Evolutionary conservation across 176 grass and related monocot species (phyloP).

Genomic region (Thinopyrum elongatum): DNA sequence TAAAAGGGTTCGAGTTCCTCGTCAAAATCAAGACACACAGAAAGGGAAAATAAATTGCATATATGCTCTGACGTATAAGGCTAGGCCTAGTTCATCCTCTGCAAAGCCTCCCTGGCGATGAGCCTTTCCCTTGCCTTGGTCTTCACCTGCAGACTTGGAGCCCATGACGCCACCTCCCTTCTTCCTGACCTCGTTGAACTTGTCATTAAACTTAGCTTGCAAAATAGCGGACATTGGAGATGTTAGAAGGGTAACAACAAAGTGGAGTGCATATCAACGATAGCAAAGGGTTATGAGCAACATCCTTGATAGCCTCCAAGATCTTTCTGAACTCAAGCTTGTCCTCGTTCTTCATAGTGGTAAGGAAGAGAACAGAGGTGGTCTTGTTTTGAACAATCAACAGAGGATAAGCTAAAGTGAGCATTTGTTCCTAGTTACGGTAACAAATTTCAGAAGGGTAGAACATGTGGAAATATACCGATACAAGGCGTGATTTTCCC

Average conservation of each 20-base stretch:
- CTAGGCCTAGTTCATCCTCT: slow-evolving; percentile 53
- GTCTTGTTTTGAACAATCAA: slow-evolving; percentile 41
- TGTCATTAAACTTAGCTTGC: slow-evolving; percentile 63
- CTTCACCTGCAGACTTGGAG: slow-evolving; percentile 60
- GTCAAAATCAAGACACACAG: slow-evolving; percentile 14
- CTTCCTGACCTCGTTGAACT: slow-evolving; percentile 57
- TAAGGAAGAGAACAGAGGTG: slow-evolving; percentile 54
- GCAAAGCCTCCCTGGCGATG: slow-evolving; percentile 51
- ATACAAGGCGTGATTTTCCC: too few relatives aligned
- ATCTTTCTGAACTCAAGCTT: slow-evolving; percentile 82
- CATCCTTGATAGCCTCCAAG: slow-evolving; percentile 65
- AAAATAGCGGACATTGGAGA: not conserved
- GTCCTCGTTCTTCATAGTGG: slow-evolving; percentile 75
- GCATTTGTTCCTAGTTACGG: too few relatives aligned
- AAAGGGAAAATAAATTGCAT: slow-evolving; percentile 7
- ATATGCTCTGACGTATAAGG: not conserved
- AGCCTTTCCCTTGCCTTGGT: slow-evolving; percentile 70
- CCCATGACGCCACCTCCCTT: slow-evolving; percentile 73
- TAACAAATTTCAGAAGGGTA: too few relatives aligned
- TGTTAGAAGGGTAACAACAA: not conserved
- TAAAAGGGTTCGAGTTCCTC: not conserved
- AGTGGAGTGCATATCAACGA: not conserved
- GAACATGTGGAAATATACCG: too few relatives aligned
- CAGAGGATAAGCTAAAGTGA: too few relatives aligned
- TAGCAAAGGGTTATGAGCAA: not conserved